Base-by-base conservation (phyloP, 192 early-diverging fungal species). In the Umbelopsis ramanniana region DNA sequence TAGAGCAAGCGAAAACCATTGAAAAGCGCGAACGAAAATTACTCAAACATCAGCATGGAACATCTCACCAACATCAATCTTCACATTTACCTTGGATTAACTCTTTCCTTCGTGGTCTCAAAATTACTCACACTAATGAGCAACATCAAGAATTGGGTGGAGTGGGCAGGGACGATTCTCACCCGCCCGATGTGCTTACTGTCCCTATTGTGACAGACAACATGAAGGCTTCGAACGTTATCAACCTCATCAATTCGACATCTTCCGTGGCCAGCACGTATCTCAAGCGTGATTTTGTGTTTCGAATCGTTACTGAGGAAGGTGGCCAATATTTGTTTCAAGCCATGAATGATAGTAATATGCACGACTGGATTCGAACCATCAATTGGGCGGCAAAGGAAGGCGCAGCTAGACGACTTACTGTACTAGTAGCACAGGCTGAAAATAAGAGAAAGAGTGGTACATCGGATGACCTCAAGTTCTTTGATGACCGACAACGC, bases 191-290 rank as follows among this genome's bases (percentile, higher is more conserved):
- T n/a, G n/a, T 50, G 15, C 48, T 63, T 12, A 12, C 57, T 38
- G 12, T 14, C 17, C 57, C 57, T 2, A 3, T 37, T 6, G 17
- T 35, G 2, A 63, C 57, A 17, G 57, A 63, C 19, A 37, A 52
- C 38, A 60, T 82, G 43, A 92, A 90, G 71, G 83, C 91, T 2
- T 86, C 88, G 5, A 82, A 89, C 14, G 92, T 93, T 22, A 89
- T 93, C 81, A 93, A 91, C 67, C 74, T 92, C 55, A 91, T 93
- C 78, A 91, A 92, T 76, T 90, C 90, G 6, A 89, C 88, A n/a
- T 89, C 86, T 15, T 86, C 88, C 3, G 82, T 89, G 17, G 90
- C 89, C 47, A 84, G 86, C 57, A 84, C 83, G 5, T 87, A 90
- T 66, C 85, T 86, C 0, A 90, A 91, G 70, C 85, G 89, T 35